Evolutionary conservation across 768 basidiomycete species (phyloP), one percentile per base, ranked within the genome.

Genomic region (Obba rivulosa): DNA sequence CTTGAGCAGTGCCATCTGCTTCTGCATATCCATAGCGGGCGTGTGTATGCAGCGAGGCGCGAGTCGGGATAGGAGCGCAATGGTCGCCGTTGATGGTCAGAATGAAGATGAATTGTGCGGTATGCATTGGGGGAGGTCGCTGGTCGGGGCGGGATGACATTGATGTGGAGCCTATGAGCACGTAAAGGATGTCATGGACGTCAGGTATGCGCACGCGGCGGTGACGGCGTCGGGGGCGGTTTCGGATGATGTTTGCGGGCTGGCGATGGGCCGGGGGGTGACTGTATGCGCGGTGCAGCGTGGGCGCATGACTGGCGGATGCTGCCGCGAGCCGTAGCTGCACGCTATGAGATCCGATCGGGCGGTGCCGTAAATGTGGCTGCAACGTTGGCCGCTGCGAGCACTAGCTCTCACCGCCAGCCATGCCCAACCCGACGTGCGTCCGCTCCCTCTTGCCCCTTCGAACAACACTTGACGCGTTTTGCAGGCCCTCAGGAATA

Each of bases 401-500:
- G 14, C 28, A 51, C 41, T 39, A 20, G 10, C 52, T 28, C 42
- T 5, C 21, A 22, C 34, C 43, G 24, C 34, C 46, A 23, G 25
- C 21, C 44, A 63, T 63, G 62, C 59, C 59, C 7, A 50, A 55
- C 43, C 40, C 59, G 23, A 54, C 53, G 62, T 63, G 45, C 22
- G 57, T 31, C 21, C 17, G 22, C 46, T 38, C 38, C n/a, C 22
- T 36, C 38, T 35, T 38, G 11, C 37, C 23, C 17, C 17, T 14
- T 13, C 43, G 22, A n/a, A 39, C 49, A 11, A 47, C 40, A 49
- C 39, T 45, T 54, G 36, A 45, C 48, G 43, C 48, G 66, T 49
- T 68, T 65, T 49, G 60, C 69, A 68, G 75, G 66, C 48, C 67
- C 54, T 56, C 76, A 66, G 66, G 74, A 62, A 56, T 63, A 60